These are phyloP conservation scores for Physcia stellaris DNA, from an alignment of 495 filamentous ascomycete species.

Conservation along the genomic window DNA sequence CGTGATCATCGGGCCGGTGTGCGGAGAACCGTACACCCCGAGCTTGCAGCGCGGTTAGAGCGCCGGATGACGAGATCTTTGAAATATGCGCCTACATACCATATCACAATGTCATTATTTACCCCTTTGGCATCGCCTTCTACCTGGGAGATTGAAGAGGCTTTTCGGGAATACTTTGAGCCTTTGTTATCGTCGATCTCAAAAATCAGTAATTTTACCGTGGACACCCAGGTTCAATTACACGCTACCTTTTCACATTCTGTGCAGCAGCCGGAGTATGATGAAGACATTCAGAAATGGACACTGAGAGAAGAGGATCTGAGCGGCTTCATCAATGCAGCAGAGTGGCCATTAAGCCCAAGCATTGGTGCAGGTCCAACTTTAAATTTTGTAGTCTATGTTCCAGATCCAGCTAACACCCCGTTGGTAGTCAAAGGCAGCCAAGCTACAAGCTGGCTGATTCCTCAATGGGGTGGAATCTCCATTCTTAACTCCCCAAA, in stretches of 20 bases:
- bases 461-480: constrained; percentile 95
- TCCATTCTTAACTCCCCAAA: constrained; percentile 56
- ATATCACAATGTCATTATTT: constrained; percentile 91
- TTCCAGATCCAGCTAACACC: constrained; percentile 44
- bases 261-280: constrained; percentile 43
- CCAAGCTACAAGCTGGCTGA: constrained; percentile 76
- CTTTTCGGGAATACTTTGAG: constrained; percentile 65
- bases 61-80: constrained; percentile 62
- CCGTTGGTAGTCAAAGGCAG: constrained; percentile 55
- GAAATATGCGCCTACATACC: constrained; percentile 88
- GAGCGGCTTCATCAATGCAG: constrained; percentile 89
- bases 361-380: constrained; percentile 89
- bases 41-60: constrained; percentile 37
- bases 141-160: constrained; percentile 81
- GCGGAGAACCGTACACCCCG: constrained; percentile 26
- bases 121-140: constrained; percentile 63
- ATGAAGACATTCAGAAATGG: constrained; percentile 39
- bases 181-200: constrained; percentile 67
- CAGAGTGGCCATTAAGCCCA: constrained; percentile 91
- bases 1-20: constrained; percentile 13
- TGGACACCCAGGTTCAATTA: constrained; percentile 91
- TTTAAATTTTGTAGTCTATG: constrained; percentile 87
- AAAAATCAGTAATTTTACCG: constrained; percentile 85
- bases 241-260: constrained; percentile 72
- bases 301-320: constrained; percentile 75